Base-by-base conservation (phyloP, 2,329 filamentous ascomycete genomes). In the Graphiopsis chlorocephala region DNA sequence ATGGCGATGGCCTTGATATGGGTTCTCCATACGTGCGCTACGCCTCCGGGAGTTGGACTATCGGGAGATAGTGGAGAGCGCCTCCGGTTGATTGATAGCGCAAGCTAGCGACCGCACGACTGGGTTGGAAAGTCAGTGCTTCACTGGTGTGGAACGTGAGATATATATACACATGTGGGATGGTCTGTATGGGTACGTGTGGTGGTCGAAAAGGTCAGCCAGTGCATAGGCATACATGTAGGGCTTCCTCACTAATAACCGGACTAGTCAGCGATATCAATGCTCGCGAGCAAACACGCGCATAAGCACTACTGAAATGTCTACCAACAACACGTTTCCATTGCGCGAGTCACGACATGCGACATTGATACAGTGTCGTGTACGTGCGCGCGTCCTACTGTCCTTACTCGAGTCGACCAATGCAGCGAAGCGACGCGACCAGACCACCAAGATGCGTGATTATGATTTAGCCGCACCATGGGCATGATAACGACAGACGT, bases 11-110 rank as follows among this genome's bases (percentile, higher is more conserved):
- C 38, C 25, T 31, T 60, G 57, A 20, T 48, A 29, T 31, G 47
- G 26, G 20, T 60, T 60, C 57, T 60, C 57, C 42, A 48, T 60
- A 42, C 28, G 15, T 28, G 38, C 50, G 26, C 50, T 52, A 52
- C 48, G 48, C 48, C 26, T 29, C 50, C 28, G 35, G 38, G 26
- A 47, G 14, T 45, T 60, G 38, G 26, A 33, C 31, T 33, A 20
- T 35, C 31, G 53, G 53, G 31, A 52, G 47, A 52, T 15, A 52
- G 47, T 52, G 47, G 47, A 52, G 47, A 28, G 26, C 23, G 14
- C 47, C n/a, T 45, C 38, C n/a, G n/a, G 38, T 52, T 17, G 47
- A 17, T 28, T 52, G 29, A 38, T 33, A 14, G 31, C 38, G 33
- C 20, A 38, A 17, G 25, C 57, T 60, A 60, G 57, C 26, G 35